Percentiles rank a stretch among this genome's conserved stretches.
Conservation (phyloP, 2,329 filamentous ascomycete species). For the Aspergillus novofumigatus region DNA sequence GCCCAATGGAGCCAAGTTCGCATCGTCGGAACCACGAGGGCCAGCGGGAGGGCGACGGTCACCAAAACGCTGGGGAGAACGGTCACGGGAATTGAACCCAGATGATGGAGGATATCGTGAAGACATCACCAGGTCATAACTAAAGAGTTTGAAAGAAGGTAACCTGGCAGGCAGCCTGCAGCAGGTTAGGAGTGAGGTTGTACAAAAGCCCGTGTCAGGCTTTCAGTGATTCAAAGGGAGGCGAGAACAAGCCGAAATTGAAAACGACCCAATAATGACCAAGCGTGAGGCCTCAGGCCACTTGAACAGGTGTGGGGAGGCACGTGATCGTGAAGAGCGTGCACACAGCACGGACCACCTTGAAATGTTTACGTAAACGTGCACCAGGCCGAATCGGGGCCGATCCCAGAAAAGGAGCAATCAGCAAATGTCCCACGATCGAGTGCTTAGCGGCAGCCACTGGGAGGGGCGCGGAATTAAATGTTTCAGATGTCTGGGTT, state of each 20-base stretch:
- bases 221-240: conserved; percentile 15
- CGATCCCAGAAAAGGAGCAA: conserved; percentile 6
- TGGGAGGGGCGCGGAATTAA: not conserved
- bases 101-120: conserved; percentile 61
- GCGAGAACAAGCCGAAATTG: not conserved
- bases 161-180: conserved; percentile 19
- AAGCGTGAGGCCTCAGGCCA: conserved; percentile 3
- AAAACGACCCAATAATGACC: conserved; percentile 1
- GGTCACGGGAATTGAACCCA: conserved; percentile 61
- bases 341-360: conserved; percentile 16
- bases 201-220: conserved; percentile 32
- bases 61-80: conserved; percentile 66
- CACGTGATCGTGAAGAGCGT: conserved; percentile 22
- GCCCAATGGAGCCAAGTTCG: conserved; percentile 53
- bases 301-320: conserved; percentile 15
- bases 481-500: conserved; percentile 1
- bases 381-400: conserved; percentile 8
- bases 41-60: conserved; percentile 61
- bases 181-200: conserved; percentile 41
- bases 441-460: conserved; percentile 13
- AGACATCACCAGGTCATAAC: conserved; percentile 45
- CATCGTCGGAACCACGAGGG: conserved; percentile 52
- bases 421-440: conserved; percentile 1
- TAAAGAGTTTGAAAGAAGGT: conserved; percentile 18
- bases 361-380: conserved; percentile 13